Conservation (phyloP, 306 rosid genomes). For the Vigna radiata region DNA sequence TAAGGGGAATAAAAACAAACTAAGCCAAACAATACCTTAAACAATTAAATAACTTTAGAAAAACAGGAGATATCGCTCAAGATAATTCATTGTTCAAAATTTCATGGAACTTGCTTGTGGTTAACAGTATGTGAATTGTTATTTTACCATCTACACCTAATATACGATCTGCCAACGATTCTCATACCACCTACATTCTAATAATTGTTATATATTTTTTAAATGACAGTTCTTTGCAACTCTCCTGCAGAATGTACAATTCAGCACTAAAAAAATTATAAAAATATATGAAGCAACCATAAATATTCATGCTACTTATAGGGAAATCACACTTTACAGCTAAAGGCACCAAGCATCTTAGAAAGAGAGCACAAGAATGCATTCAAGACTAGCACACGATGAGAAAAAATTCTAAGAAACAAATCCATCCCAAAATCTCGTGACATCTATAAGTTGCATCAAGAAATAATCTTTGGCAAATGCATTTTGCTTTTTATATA, state of each 20-base stretch:
- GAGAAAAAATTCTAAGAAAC: background rate
- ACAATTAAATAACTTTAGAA: background rate
- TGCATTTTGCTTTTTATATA: background rate
- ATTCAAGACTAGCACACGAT: background rate
- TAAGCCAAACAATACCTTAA: background rate
- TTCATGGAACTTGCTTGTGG: background rate
- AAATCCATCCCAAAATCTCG: background rate
- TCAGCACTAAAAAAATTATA: background rate
- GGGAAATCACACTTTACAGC: background rate
- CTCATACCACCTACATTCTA: constrained; percentile 8
- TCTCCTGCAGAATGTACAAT: background rate
- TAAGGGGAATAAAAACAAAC: background rate
- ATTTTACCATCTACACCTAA: background rate
- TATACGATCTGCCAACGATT: background rate
- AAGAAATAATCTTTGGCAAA: background rate
- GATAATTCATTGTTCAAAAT: background rate
- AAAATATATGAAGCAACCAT: background rate
- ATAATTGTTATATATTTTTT: background rate
- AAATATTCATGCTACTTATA: background rate
- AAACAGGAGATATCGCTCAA: background rate
- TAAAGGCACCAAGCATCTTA: background rate
- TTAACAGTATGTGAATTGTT: background rate
- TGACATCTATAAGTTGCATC: background rate
- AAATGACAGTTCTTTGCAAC: constrained; percentile 2
- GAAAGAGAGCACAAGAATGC: background rate